These are phyloP conservation scores for Pythium pyrilobum DNA, from an alignment of 352 stramenopile genomes.

Conservation along the genomic window DNA sequence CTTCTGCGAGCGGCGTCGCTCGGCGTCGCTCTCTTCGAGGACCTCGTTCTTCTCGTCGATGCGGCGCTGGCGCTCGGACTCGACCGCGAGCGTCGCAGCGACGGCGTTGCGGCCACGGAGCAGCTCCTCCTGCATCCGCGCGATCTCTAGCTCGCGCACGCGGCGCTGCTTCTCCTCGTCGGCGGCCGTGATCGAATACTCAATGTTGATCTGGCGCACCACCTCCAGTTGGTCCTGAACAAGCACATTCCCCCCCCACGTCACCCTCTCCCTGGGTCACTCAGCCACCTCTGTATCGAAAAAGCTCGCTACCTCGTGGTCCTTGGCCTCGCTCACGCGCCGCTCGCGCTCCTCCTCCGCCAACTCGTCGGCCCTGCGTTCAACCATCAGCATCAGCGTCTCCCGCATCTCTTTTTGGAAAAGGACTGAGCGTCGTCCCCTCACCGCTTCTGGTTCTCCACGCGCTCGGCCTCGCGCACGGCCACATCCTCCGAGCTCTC, in stretches of 20 bases:
- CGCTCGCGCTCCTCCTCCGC: conserved; percentile 55
- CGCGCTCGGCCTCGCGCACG: conserved; percentile 30
- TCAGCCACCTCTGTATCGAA: too few relatives aligned
- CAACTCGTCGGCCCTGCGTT: conserved; percentile 34
- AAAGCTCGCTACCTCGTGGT: conserved; percentile 51
- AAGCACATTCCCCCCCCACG: too few relatives aligned
- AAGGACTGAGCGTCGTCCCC: neutral
- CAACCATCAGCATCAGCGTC: neutral
- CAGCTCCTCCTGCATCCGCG: conserved; percentile 58
- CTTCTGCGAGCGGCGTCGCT: conserved; percentile 29
- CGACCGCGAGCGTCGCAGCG: conserved; percentile 31
- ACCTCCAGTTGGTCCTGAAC: conserved; percentile 46
- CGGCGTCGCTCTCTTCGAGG: conserved; percentile 16
- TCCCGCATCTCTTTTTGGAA: neutral
- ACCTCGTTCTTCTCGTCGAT: conserved; percentile 32
- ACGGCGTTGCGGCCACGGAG: conserved; percentile 39
- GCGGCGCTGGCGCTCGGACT: conserved; percentile 43
- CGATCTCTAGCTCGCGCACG: conserved; percentile 56
- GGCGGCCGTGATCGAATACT: conserved; percentile 50
- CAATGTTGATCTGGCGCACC: conserved; percentile 71
- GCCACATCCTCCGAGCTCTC: conserved; percentile 33
- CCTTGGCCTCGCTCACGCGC: conserved; percentile 41
- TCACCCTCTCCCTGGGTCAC: neutral
- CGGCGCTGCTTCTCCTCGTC: conserved; percentile 62
- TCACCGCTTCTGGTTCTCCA: conserved; percentile 45